Evolutionary conservation across 1,284 basidiomycete genomes (phyloP), one percentile per base, ranked within the genome.

Genomic region (Ganoderma boninense): DNA sequence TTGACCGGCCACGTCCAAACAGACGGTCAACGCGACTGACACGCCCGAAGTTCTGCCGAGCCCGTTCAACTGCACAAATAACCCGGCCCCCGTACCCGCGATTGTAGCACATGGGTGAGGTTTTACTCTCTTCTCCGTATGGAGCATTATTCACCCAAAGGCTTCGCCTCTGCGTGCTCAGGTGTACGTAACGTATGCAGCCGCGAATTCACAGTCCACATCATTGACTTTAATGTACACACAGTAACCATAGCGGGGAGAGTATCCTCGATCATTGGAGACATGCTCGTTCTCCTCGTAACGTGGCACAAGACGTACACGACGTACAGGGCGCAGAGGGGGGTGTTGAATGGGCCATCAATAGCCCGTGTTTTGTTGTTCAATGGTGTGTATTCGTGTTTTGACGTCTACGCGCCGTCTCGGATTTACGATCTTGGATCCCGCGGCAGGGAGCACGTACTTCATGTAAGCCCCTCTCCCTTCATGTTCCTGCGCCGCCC

Each of bases 261-360:
- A 6, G n/a, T 56, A 14, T 32, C 5, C 16, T 56, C 54, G 1
- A 56, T 32, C 29, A 5, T 18, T 14, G 54, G 54, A 32, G 54
- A 56, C 16, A 13, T 56, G 29, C 29, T 56, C 29, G 54, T 56
- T 4, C 26, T 56, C 16, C 32, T 56, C 29, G 54, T 56, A 29
- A 56, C 54, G 16, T 56, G 54, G 54, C 29, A 56, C 29, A 56
- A 56, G 26, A 56, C 54, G 54, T 56, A 56, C 54, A 56, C 54
- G 26, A 18, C 29, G 26, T 56, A 32, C 16, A 32, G 54, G 14
- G 29, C 29, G 54, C 54, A 56, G 29, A n/a, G 54, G 26, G 54
- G 26, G 16, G 54, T 56, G 2, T 32, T 56, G 26, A 32, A 5
- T 6, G 54, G 54, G 16, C 54, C 54, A 1, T 56, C 54, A 16